Conservation (phyloP, 1,284 basidiomycete genomes). For the Neolentinus lepideus region DNA sequence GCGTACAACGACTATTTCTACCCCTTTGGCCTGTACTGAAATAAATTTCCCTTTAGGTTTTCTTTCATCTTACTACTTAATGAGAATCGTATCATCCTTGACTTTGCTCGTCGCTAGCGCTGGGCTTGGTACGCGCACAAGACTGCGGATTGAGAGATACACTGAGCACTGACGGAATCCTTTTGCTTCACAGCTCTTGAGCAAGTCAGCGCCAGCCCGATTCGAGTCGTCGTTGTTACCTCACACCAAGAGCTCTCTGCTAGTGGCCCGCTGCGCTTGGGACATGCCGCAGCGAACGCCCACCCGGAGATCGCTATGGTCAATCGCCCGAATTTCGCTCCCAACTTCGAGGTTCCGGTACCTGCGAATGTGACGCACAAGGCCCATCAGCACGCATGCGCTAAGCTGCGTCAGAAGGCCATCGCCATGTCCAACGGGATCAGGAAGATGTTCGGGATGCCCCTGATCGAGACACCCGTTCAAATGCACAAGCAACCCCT, state of each 20-base stretch:
- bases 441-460: slow-evolving; percentile 40
- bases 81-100: background rate
- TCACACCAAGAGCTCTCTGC: slow-evolving; percentile 19
- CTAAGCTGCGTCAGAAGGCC: slow-evolving; percentile 29
- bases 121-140: background rate
- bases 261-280: slow-evolving; percentile 14
- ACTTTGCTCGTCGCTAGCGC: slow-evolving; percentile 1
- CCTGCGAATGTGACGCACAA: background rate
- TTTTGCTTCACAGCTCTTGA: background rate
- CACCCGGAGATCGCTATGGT: slow-evolving; percentile 2
- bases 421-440: slow-evolving; percentile 39
- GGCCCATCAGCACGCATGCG: background rate
- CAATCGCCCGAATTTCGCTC: background rate
- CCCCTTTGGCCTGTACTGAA: background rate
- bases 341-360: background rate
- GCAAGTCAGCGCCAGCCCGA: slow-evolving; percentile 27
- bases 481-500: background rate
- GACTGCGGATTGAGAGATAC: background rate
- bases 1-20: background rate
- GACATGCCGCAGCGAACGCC: slow-evolving; percentile 16
- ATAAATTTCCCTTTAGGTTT: background rate
- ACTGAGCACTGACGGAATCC: background rate
- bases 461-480: slow-evolving; percentile 26
- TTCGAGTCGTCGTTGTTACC: slow-evolving; percentile 28
- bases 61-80: background rate